Evolutionary conservation across 1,139 yeast species (phyloP).

Genomic region (Spathaspora sp.): DNA sequence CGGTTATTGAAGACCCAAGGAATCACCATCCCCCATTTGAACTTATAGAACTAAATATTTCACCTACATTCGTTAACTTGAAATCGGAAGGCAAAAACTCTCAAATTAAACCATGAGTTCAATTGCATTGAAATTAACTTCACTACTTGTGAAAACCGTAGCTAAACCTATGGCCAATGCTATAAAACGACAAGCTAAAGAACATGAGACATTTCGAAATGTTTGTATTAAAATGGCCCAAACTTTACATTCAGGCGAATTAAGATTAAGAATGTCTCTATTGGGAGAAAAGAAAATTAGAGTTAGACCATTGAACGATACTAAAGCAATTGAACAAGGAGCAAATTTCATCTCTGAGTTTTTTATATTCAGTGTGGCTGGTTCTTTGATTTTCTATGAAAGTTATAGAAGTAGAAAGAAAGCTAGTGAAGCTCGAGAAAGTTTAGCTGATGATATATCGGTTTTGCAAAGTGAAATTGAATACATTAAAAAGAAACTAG

Average conservation of each 20-base stretch:
- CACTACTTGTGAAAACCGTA: conserved; percentile 71
- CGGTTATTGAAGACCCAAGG: background rate
- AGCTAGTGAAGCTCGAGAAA: conserved; percentile 60
- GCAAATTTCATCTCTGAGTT: conserved; percentile 78
- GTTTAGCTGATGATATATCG: conserved; percentile 66
- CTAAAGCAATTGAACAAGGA: conserved; percentile 80
- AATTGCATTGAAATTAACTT: conserved; percentile 72
- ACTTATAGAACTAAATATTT: background rate
- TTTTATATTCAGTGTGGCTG: conserved; percentile 78
- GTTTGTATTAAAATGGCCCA: conserved; percentile 76
- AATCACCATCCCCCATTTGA: background rate
- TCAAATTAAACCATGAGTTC: conserved; percentile 36
- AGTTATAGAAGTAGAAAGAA: conserved; percentile 67
- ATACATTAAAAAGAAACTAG: conserved; percentile 36
- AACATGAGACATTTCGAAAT: conserved; percentile 62
- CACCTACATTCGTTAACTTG: background rate
- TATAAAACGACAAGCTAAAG: conserved; percentile 74
- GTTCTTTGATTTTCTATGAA: conserved; percentile 74
- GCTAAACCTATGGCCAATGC: conserved; percentile 80
- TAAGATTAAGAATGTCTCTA: conserved; percentile 59
- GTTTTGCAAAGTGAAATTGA: conserved; percentile 71
- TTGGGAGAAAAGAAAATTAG: conserved; percentile 58
- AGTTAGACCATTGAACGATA: conserved; percentile 79
- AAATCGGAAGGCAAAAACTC: background rate
- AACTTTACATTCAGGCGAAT: conserved; percentile 65